A percentile compares a stretch with the other conserved stretches of the same genome.
Conservation (phyloP, 2,329 filamentous ascomycete genomes). For the Colletotrichum sp. region DNA sequence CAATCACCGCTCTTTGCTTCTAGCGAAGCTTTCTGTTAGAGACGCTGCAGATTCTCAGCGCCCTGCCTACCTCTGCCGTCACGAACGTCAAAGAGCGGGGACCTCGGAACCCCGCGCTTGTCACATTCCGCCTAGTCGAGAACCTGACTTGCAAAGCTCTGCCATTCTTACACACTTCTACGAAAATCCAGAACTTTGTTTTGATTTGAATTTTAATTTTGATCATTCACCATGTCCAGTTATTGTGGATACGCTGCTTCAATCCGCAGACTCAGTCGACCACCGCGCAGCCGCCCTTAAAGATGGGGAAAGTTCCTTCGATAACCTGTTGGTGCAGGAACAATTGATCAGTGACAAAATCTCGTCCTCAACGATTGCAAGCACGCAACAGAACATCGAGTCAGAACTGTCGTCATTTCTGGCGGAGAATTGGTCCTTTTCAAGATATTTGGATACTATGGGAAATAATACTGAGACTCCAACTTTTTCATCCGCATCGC, state of each 20-base stretch:
- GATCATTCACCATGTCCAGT: not conserved
- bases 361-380: not conserved
- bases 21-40: not conserved
- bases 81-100: not conserved
- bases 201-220: not conserved
- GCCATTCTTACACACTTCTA: fast-evolving
- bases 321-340: not conserved
- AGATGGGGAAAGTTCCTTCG: too few relatives aligned
- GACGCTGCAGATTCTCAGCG: not conserved
- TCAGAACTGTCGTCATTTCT: not conserved
- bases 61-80: not conserved
- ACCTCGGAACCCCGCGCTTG: not conserved
- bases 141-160: not conserved
- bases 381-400: not conserved
- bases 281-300: too few relatives aligned
- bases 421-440: not conserved
- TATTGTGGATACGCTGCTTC: too few relatives aligned
- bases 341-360: not conserved
- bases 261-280: too few relatives aligned
- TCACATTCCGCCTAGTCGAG: not conserved
- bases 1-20: not conserved
- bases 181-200: not conserved
- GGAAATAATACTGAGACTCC: too few relatives aligned
- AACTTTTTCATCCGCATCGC: too few relatives aligned
- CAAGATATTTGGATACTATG: not conserved